Percentiles rank a stretch among this genome's conserved stretches.
These are phyloP conservation scores for Cordia subcordata DNA, from an alignment of 257 asterid genomes.

Conservation along the genomic window DNA sequence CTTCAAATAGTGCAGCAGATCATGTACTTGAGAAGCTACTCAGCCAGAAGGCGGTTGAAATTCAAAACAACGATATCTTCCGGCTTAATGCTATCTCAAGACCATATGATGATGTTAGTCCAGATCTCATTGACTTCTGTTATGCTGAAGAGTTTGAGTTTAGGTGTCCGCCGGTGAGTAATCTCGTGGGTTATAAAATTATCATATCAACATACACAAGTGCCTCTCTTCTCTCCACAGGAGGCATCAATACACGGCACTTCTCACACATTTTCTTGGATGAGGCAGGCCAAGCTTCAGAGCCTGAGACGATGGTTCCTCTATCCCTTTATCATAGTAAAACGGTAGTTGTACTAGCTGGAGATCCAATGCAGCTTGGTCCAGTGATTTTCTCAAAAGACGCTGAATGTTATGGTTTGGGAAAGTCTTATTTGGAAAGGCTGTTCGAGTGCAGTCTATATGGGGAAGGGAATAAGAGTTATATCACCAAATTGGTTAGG, in stretches of 20 bases:
- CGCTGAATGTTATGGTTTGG: conserved; percentile 67
- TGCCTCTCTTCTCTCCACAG: conserved; percentile 53
- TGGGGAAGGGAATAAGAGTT: conserved; percentile 31
- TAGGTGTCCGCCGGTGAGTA: conserved; percentile 47
- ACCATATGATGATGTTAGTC: conserved; percentile 63
- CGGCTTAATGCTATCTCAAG: conserved; percentile 80
- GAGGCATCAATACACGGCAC: conserved; percentile 66
- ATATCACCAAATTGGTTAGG: conserved; percentile 54
- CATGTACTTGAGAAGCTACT: conserved; percentile 68
- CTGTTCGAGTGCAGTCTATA: conserved; percentile 50
- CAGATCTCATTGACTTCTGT: conserved; percentile 48
- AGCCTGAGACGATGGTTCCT: conserved; percentile 95
- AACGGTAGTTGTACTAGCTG: conserved; percentile 75
- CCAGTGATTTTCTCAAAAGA: conserved; percentile 66
- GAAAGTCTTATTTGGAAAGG: conserved; percentile 80
- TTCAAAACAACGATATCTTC: conserved; percentile 43
- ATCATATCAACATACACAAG: conserved; percentile 78
- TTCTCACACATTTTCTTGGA: conserved; percentile 85
- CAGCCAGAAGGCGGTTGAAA: conserved; percentile 18
- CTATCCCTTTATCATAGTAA: conserved; percentile 40
- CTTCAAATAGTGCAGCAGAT: conserved; percentile 93
- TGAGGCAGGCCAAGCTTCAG: conserved; percentile 98
- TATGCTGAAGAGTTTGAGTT: conserved; percentile 45
- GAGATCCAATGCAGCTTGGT: conserved; percentile 95
- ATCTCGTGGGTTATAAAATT: conserved; percentile 45